Conservation (phyloP, 306 rosid genomes). For the Argentina anserina region DNA sequence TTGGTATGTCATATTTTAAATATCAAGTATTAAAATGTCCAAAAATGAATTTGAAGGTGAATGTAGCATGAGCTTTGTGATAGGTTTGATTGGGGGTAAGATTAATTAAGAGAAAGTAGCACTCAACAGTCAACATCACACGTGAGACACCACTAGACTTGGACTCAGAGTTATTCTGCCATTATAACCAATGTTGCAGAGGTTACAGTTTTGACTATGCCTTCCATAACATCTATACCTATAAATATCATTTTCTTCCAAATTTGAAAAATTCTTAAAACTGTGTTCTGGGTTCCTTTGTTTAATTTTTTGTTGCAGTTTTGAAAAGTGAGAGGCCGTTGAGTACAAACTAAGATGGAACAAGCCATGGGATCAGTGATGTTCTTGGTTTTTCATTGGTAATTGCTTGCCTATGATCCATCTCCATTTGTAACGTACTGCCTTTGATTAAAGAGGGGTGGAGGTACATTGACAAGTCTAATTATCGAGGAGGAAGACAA, state of each 20-base stretch:
- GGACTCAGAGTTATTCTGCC: background rate
- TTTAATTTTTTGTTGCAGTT: background rate
- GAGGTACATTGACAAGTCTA: background rate
- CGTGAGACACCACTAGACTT: constrained; percentile 38
- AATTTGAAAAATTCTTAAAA: background rate
- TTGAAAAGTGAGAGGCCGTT: background rate
- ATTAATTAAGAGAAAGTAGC: background rate
- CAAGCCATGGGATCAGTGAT: constrained; percentile 9
- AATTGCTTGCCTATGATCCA: background rate
- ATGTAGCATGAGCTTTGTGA: background rate
- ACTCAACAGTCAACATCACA: constrained; percentile 30
- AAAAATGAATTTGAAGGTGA: background rate
- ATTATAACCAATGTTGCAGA: background rate
- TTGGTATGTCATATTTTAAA: too few species aligned
- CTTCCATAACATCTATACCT: constrained; percentile 21
- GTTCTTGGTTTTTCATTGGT: background rate
- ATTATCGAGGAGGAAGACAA: background rate
- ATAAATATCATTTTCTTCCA: background rate
- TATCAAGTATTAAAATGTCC: too few species aligned
- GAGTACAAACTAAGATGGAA: background rate
- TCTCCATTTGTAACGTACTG: background rate
- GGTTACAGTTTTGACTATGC: constrained; percentile 4
- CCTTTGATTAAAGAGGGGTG: background rate
- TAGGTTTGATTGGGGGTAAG: background rate
- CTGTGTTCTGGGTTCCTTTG: background rate